Conservation (phyloP, 495 filamentous ascomycete species). For the Podospora comata region DNA sequence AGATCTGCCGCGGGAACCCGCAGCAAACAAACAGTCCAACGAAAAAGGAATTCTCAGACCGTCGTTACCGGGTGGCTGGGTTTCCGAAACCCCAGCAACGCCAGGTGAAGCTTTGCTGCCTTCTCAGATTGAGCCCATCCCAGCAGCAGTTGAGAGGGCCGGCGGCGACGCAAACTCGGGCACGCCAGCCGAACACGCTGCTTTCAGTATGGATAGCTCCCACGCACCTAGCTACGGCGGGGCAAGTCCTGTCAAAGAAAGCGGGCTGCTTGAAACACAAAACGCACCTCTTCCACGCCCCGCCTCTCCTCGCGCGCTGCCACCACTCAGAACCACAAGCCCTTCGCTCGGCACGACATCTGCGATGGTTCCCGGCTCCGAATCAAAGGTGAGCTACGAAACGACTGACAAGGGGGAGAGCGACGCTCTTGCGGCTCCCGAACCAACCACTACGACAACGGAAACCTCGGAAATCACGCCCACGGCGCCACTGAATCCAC, state of each 20-base stretch:
- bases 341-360: conserved; percentile 16
- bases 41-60: conserved; percentile 51
- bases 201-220: neutral
- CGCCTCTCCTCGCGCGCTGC: conserved; percentile 3
- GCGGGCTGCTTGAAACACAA: neutral
- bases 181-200: neutral
- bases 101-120: conserved; percentile 28
- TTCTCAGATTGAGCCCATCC: conserved; percentile 14
- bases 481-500: conserved; percentile 50
- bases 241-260: conserved; percentile 1
- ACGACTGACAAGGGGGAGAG: neutral
- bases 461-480: conserved; percentile 37
- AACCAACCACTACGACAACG: conserved; percentile 21
- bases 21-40: conserved; percentile 14
- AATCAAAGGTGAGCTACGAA: neutral
- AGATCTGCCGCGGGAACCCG: conserved; percentile 21
- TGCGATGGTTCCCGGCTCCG: neutral
- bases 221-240: neutral
- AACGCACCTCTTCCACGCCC: neutral
- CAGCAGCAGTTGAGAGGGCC: conserved; percentile 9
- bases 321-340: conserved; percentile 16
- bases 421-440: conserved; percentile 11
- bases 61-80: conserved; percentile 63
- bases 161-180: neutral
- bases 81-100: conserved; percentile 51